Evolutionary conservation across 1,139 yeast genomes (phyloP).

Genomic region (Geotrichum reessii): DNA sequence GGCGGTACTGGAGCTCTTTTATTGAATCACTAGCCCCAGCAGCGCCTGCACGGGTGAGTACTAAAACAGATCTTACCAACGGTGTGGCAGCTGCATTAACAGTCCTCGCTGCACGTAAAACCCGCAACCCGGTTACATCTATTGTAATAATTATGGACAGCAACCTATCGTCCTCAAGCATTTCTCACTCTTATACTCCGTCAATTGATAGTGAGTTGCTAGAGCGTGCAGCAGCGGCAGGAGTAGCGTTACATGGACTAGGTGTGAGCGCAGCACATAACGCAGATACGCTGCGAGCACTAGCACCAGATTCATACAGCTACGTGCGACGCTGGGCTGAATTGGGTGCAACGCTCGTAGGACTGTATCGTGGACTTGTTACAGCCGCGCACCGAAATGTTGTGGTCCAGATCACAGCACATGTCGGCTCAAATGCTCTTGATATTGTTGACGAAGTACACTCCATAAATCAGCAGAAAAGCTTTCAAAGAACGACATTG

Average conservation of each 20-base stretch:
- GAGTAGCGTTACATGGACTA: constrained; percentile 1
- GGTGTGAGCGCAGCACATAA: constrained; percentile 3
- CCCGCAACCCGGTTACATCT: constrained; percentile 16
- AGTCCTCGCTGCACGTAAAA: not conserved
- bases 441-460: not conserved
- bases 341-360: constrained; percentile 1
- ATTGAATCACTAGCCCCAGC: constrained; percentile 15
- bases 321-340: constrained; percentile 5
- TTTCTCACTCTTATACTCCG: not conserved
- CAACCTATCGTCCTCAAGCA: not conserved
- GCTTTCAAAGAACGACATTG: not conserved
- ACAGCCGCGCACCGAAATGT: not conserved
- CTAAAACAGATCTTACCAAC: not conserved
- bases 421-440: not conserved
- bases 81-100: constrained; percentile 1
- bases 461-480: not conserved
- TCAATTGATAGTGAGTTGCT: not conserved
- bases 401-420: not conserved
- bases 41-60: constrained; percentile 5
- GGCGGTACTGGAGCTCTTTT: constrained; percentile 17
- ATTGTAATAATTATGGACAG: constrained; percentile 17
- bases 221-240: not conserved
- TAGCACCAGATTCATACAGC: constrained; percentile 4
- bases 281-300: not conserved
- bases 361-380: not conserved